Evolutionary conservation across 2,329 filamentous ascomycete species (phyloP).

Genomic region (Cephalotrichum gorgonifer): DNA sequence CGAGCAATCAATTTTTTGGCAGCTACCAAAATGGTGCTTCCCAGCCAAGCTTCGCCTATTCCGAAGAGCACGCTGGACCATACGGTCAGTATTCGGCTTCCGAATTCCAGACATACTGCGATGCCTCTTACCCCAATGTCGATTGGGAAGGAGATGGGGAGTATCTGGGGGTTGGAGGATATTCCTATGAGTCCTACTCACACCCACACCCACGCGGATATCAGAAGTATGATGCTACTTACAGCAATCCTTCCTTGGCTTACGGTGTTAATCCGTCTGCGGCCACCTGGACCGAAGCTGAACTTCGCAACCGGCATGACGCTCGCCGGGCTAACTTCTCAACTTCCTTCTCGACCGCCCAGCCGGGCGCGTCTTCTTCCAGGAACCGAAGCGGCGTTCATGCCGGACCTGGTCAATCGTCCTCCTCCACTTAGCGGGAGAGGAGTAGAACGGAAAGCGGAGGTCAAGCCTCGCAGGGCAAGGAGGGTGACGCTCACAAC

Average conservation of each 20-base stretch:
- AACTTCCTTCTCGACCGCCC: neutral
- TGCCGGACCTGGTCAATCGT: neutral
- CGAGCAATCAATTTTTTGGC: neutral
- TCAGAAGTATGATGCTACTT: neutral
- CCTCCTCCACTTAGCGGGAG: conserved; percentile 1
- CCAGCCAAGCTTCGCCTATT: neutral
- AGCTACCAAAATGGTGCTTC: neutral
- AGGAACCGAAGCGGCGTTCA: neutral
- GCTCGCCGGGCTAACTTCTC: neutral
- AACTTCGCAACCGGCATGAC: neutral
- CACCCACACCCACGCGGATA: neutral
- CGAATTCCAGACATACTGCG: neutral
- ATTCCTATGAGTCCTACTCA: neutral
- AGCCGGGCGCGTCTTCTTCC: neutral
- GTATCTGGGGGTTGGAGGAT: neutral
- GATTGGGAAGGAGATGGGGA: neutral
- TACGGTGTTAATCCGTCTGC: neutral
- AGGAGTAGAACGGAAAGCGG: neutral
- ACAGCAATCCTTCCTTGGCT: neutral
- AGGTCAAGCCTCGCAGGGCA: neutral
- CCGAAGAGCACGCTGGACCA: neutral
- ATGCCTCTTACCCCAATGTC: neutral
- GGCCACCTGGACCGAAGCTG: neutral
- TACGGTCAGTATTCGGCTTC: neutral
- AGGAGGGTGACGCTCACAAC: neutral